These are phyloP conservation scores for Choanephora cucurbitarum DNA, from an alignment of 371 early-diverging fungal species.

Conservation along the genomic window DNA sequence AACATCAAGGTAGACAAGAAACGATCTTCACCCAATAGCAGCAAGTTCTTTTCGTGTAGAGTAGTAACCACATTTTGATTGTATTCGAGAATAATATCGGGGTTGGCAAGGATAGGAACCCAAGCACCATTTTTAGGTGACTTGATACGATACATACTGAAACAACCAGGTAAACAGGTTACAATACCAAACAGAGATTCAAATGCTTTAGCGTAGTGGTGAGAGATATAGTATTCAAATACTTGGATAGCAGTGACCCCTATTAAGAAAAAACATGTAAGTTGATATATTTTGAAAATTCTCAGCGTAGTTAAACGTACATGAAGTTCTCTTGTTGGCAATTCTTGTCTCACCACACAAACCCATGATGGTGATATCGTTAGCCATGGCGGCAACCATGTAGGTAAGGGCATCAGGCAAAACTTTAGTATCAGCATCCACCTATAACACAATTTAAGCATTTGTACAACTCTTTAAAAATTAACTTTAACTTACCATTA, in stretches of 20 bases:
- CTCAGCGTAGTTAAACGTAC: slow-evolving; percentile 63
- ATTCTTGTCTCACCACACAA: slow-evolving; percentile 88
- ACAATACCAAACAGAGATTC: slow-evolving; percentile 97
- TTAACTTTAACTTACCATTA: slow-evolving; percentile 73
- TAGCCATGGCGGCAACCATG: slow-evolving; percentile 83
- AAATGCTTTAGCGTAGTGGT: slow-evolving; percentile 94
- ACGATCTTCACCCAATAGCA: slow-evolving; percentile 95
- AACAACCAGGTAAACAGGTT: slow-evolving; percentile 97
- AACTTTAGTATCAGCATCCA: slow-evolving; percentile 96
- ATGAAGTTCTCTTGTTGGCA: slow-evolving; percentile 77
- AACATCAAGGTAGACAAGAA: slow-evolving; percentile 95
- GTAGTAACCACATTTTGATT: slow-evolving; percentile 88
- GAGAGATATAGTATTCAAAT: slow-evolving; percentile 97
- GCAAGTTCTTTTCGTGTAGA: slow-evolving; percentile 94
- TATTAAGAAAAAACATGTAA: slow-evolving; percentile 6
- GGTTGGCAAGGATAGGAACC: slow-evolving; percentile 88
- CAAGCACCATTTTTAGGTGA: slow-evolving; percentile 74
- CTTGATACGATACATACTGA: slow-evolving; percentile 89
- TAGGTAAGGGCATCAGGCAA: slow-evolving; percentile 73
- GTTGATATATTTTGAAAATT: neutral
- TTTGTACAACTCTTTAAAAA: neutral
- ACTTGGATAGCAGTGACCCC: slow-evolving; percentile 68
- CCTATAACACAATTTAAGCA: slow-evolving; percentile 29
- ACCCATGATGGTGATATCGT: slow-evolving; percentile 83
- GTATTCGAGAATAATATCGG: slow-evolving; percentile 89